Evolutionary conservation across 75 land plant genomes (phyloP), one percentile per base, ranked within the genome.

Genomic region (Ceratopteris richardii): DNA sequence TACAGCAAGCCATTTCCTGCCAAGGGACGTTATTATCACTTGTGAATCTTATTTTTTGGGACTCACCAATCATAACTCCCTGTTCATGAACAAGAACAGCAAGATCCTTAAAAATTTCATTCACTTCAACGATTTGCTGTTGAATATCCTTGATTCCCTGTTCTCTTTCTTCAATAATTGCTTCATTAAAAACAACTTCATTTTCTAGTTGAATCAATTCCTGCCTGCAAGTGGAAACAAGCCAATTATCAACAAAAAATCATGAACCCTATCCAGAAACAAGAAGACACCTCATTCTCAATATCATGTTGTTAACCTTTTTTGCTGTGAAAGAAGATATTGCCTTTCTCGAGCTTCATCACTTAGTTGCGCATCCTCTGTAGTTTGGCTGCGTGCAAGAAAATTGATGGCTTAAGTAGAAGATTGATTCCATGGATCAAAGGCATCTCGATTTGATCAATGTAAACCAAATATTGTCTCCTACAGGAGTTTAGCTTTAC

Each of bases 81-180:
- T 81, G 84, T 11, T 81, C 82, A 67, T 81, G 73, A 39, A 81
- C 82, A 19, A 81, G 66, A 10, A 79, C 82, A 3, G 83, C 84
- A 33, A 81, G 73, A 43, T 81, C 84, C 59, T 81, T 79, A 58
- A 79, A 81, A 31, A 81, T 81, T 37, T 81, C 84, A 63, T 81
- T 68, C 26, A 81, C 84, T 63, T 81, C 83, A 27, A 77, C 84
- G 59, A 81, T 79, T 61, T 81, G 83, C 33, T 74, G 69, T 27
- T 74, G 78, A 31, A 81, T 73, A 54, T 81, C 84, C 46, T 82
- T 53, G 16, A 81, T 79, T 23, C 84, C 84, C 60, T 74, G 83
- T 37, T 79, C 83, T 36, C 83, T 62, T 26, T 79, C 83, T 61
- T 79, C 83, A 62, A 81, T 79, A 24, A 81, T 77, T 24, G 84